Evolutionary conservation across 2,329 filamentous ascomycete species (phyloP), one percentile per base, ranked within the genome.

Genomic region (Sarocladiaceae sp.): DNA sequence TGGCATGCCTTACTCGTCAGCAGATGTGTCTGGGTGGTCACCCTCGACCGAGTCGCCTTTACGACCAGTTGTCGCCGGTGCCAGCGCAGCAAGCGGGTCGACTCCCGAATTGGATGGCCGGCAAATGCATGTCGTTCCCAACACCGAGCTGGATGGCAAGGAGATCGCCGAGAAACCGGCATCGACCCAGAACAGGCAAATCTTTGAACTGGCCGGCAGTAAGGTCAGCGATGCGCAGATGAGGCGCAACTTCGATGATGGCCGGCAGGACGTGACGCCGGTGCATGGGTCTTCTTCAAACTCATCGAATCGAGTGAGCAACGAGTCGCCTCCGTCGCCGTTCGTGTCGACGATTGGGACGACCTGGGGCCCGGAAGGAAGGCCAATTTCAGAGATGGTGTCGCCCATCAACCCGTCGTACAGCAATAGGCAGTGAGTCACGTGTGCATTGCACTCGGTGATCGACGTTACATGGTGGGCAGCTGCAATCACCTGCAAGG

Each of bases 41-140:
- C 44, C 25, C 20, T 48, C 44, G 15, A 22, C 40, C 18, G 23
- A 18, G 17, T 48, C 44, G 15, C 44, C 44, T 4, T n/a, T 3
- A 13, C 25, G 44, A 33, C 44, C 23, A 6, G 15, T 26, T 4
- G 7, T 18, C 15, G 15, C 28, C n/a, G 26, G 22, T 7, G 28
- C 26, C 3, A 26, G 26, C 5, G 22, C n/a, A 7, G 11, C 44
- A 18, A 48, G 26, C 8, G n/a, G 40, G 7, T 28, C 40, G 15
- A 48, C 44, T 5, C 44, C 44, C n/a, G 44, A 48, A 17, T 48
- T 48, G 22, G 44, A 48, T 13, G 44, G 44, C 22, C 11, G 18
- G 12, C 3, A 29, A 18, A 48, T 10, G 4, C 44, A 33, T 3
- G 17, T 18, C 4, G 15, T 26, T 7, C 44, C 40, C 7, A 20